Percentiles rank a stretch among this genome's conserved stretches.
Evolutionary conservation across 169 alveolate species (phyloP).

Genomic region (Babesia divergens): DNA sequence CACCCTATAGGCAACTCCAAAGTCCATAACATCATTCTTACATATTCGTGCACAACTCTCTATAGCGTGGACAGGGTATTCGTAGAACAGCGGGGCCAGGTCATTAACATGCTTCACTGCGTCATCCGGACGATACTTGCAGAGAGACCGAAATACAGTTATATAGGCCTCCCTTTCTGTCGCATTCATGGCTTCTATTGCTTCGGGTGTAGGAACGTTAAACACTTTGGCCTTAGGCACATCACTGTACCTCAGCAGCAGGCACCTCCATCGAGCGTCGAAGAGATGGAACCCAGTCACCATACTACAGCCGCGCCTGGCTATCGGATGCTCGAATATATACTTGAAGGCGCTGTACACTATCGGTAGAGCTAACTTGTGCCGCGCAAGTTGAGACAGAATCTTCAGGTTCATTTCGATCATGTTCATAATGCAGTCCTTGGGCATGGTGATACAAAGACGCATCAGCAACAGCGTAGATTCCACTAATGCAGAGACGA

Average conservation of each 20-base stretch:
- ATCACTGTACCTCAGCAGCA: slow-evolving; percentile 19
- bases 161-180: slow-evolving; percentile 4
- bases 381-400: slow-evolving; percentile 8
- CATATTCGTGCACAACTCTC: slow-evolving; percentile 28
- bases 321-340: neutral
- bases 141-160: neutral
- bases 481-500: slow-evolving; percentile 17
- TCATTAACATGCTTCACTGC: slow-evolving; percentile 18
- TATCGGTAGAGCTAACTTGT: slow-evolving; percentile 12
- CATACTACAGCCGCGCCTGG: neutral
- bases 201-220: neutral
- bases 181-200: neutral
- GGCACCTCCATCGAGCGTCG: slow-evolving; percentile 32
- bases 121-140: slow-evolving; percentile 27
- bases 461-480: slow-evolving; percentile 3
- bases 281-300: neutral
- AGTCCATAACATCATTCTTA: slow-evolving; percentile 28
- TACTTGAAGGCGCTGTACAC: slow-evolving; percentile 11
- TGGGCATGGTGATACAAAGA: neutral
- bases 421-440: neutral
- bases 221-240: slow-evolving; percentile 1
- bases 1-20: slow-evolving; percentile 22
- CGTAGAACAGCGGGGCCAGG: neutral
- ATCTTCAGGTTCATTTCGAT: slow-evolving; percentile 14
- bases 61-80: slow-evolving; percentile 6